phyloP scores from a whole-genome alignment of 2,329 filamentous ascomycete genomes.

The Lasiodiplodia hormozganensis region DNA sequence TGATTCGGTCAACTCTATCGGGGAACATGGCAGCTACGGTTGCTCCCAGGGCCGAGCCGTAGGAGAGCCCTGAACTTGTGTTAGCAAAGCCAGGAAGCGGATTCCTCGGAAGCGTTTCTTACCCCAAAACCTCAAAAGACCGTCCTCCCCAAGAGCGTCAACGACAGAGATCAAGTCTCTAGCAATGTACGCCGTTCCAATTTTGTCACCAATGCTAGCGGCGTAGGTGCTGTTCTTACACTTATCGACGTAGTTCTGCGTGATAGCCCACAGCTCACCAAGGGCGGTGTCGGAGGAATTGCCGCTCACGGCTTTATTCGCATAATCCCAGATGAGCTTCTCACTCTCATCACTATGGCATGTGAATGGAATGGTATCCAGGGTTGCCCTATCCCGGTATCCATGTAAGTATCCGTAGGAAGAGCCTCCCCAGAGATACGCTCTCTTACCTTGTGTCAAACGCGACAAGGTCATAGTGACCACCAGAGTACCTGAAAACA shows the following conservation, averaged over 20 bases:
- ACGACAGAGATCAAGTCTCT: conserved; percentile 55
- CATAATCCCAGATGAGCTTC: not conserved
- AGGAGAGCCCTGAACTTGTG: too few species aligned
- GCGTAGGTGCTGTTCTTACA: conserved; percentile 32
- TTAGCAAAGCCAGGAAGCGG: conserved; percentile 34
- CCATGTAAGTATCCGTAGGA: not conserved
- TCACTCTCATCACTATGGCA: conserved; percentile 29
- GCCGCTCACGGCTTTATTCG: not conserved
- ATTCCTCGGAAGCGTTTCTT: not conserved
- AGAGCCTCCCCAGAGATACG: fast-evolving
- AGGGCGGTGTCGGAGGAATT: conserved; percentile 31
- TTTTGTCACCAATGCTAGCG: conserved; percentile 40
- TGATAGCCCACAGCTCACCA: conserved; percentile 30
- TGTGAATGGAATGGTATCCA: conserved; percentile 31
- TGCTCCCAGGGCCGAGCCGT: conserved; percentile 54
- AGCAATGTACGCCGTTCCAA: conserved; percentile 55
- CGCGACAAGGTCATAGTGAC: conserved; percentile 32
- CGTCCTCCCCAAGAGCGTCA: conserved; percentile 53
- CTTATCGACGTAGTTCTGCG: conserved; percentile 19
- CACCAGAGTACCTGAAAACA: conserved; percentile 23
- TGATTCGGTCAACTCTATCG: conserved; percentile 48
- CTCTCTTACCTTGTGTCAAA: conserved; percentile 21
- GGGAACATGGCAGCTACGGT: conserved; percentile 57
- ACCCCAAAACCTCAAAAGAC: conserved; percentile 35
- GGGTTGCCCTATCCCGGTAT: conserved; percentile 1